Conservation (phyloP, 345 rosid genomes). For the Adansonia digitata region DNA sequence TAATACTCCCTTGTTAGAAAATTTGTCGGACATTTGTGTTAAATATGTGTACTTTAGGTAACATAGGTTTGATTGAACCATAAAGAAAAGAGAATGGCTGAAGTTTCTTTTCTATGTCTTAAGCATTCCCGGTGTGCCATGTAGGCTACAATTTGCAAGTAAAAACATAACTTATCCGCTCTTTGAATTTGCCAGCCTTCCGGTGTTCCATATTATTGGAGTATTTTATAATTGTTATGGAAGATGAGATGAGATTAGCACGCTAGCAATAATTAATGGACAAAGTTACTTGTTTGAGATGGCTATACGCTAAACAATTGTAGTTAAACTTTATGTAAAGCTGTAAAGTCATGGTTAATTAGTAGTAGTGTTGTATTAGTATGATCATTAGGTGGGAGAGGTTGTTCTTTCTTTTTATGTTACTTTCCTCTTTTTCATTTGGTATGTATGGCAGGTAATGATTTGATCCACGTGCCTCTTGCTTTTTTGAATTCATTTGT, state of each 20-base stretch:
- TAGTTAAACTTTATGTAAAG: background rate
- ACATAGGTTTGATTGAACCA: too few relatives aligned
- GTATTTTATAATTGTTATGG: background rate
- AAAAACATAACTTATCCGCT: background rate
- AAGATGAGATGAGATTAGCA: constrained; percentile 2
- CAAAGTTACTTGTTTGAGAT: background rate
- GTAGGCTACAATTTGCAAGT: background rate
- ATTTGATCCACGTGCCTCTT: constrained; percentile 14
- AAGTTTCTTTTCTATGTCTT: background rate
- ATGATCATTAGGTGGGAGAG: background rate
- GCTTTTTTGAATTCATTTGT: background rate
- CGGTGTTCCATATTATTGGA: background rate
- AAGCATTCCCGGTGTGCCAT: background rate
- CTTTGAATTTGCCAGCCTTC: background rate
- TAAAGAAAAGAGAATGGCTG: background rate
- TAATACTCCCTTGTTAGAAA: too few relatives aligned
- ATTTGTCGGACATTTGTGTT: too few relatives aligned
- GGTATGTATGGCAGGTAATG: background rate
- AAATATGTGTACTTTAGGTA: too few relatives aligned
- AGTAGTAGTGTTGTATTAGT: background rate
- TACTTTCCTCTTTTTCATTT: background rate
- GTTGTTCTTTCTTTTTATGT: background rate
- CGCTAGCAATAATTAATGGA: background rate
- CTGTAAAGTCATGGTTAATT: constrained; percentile 6
- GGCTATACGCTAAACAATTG: background rate